Percentiles rank a stretch among this genome's conserved stretches.
Conservation (phyloP, 2,329 filamentous ascomycete genomes). For the Pestalotiopsis sp. region DNA sequence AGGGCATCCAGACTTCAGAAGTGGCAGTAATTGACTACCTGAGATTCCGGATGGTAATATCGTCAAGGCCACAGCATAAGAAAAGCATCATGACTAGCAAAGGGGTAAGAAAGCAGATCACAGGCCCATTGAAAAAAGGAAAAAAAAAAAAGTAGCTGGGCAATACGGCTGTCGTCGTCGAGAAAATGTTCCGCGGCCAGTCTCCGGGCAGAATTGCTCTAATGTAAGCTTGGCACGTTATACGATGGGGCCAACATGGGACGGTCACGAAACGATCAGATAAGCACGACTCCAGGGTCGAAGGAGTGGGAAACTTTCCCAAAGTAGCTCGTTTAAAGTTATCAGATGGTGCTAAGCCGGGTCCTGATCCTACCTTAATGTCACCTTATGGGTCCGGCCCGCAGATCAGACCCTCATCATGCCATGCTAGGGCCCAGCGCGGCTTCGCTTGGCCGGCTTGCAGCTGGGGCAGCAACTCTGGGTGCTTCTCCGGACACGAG, state of each 20-base stretch:
- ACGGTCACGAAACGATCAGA: conserved; percentile 1
- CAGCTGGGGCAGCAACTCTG: neutral
- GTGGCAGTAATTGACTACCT: no score
- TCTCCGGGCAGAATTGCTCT: neutral
- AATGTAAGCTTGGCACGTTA: neutral
- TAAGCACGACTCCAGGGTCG: neutral
- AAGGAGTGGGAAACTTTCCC: neutral
- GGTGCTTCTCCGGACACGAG: neutral
- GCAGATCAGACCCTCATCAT: neutral
- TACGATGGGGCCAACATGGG: neutral
- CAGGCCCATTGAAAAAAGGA: neutral
- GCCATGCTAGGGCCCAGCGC: neutral
- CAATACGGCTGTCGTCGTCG: neutral
- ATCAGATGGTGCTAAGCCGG: conserved; percentile 6
- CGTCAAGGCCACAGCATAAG: no score
- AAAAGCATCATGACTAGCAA: neutral
- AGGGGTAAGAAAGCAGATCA: neutral
- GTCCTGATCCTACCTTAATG: conserved; percentile 2
- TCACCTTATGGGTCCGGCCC: neutral
- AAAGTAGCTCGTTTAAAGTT: conserved; percentile 4
- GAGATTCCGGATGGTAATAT: no score
- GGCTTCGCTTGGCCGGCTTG: neutral
- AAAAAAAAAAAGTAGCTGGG: neutral
- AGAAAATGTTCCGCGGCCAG: neutral
- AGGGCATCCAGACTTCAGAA: no score